Conservation (phyloP, 345 rosid species). For the Euclidium syriacum region DNA sequence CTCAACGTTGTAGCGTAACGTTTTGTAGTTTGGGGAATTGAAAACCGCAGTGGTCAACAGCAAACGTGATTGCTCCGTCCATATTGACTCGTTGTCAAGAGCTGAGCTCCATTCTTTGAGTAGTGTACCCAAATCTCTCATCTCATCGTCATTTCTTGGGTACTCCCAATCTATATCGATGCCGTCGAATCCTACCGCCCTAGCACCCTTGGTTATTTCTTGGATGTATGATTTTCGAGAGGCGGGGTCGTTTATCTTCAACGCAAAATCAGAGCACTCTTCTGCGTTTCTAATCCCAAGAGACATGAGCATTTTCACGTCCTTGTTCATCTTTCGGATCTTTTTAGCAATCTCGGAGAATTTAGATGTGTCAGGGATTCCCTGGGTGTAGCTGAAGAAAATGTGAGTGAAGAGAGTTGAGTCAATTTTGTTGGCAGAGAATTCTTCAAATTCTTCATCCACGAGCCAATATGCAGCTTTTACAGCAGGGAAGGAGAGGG, state of each 20-base stretch:
- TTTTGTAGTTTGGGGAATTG: constrained; percentile 1
- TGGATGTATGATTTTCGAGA: constrained; percentile 37
- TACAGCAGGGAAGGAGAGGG: constrained; percentile 21
- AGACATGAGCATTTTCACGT: constrained; percentile 37
- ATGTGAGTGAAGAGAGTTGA: constrained; percentile 47
- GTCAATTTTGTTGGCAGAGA: constrained; percentile 24
- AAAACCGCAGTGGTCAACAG: constrained; percentile 41
- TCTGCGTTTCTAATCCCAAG: constrained; percentile 36
- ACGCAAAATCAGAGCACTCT: constrained; percentile 8
- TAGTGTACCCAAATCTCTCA: constrained; percentile 31
- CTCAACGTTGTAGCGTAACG: constrained; percentile 23
- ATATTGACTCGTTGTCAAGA: constrained; percentile 27
- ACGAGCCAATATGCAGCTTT: constrained; percentile 44
- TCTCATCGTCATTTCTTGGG: constrained; percentile 20
- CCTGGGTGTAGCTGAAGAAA: no score
- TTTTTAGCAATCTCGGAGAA: constrained; percentile 40
- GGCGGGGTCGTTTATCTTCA: constrained; percentile 35
- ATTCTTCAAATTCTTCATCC: no score
- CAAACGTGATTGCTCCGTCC: constrained; percentile 13
- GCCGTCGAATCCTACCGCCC: constrained; percentile 40
- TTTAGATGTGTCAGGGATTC: constrained; percentile 27
- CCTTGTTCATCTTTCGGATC: constrained; percentile 35
- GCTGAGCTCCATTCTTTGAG: constrained; percentile 34
- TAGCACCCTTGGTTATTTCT: constrained; percentile 32
- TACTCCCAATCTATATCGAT: no score